These are phyloP conservation scores for Coccomyxa subellipsoidea DNA, from an alignment of 163 green algal genomes.

Conservation along the genomic window DNA sequence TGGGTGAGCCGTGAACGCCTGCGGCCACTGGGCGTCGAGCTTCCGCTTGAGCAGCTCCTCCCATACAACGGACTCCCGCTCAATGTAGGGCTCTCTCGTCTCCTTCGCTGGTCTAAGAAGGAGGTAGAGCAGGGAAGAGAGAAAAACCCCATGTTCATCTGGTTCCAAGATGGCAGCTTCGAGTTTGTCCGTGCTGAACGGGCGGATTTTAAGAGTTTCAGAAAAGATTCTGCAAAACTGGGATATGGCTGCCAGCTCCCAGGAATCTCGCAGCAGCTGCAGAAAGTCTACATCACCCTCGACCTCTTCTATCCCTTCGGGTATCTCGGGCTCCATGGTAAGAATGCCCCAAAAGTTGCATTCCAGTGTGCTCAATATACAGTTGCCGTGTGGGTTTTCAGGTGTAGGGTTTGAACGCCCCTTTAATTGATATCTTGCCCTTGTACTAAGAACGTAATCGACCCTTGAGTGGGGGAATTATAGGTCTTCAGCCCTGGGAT, in stretches of 20 bases:
- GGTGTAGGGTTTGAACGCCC: too few relatives aligned
- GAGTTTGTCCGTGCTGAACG: slow-evolving; percentile 41
- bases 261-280: background rate
- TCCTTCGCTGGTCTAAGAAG: slow-evolving; percentile 31
- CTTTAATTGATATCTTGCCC: too few relatives aligned
- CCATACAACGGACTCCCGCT: slow-evolving; percentile 27
- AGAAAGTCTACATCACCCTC: background rate
- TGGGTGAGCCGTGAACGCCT: slow-evolving; percentile 36
- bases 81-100: slow-evolving; percentile 10
- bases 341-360: background rate
- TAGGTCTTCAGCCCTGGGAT: too few relatives aligned
- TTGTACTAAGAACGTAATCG: too few relatives aligned
- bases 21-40: slow-evolving; percentile 29
- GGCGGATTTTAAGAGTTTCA: slow-evolving; percentile 24
- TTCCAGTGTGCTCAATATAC: background rate
- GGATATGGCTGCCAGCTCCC: slow-evolving; percentile 35
- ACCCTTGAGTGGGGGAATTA: too few relatives aligned
- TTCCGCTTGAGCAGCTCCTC: slow-evolving; percentile 33
- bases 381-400: too few relatives aligned
- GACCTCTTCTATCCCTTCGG: background rate
- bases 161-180: slow-evolving; percentile 41
- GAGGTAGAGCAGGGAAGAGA: slow-evolving; percentile 44
- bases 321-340: background rate
- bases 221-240: slow-evolving; percentile 48
- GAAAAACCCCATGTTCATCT: slow-evolving; percentile 35